Base-by-base conservation (phyloP, 805 yeast species). In the Barnettozyma vustinii region DNA sequence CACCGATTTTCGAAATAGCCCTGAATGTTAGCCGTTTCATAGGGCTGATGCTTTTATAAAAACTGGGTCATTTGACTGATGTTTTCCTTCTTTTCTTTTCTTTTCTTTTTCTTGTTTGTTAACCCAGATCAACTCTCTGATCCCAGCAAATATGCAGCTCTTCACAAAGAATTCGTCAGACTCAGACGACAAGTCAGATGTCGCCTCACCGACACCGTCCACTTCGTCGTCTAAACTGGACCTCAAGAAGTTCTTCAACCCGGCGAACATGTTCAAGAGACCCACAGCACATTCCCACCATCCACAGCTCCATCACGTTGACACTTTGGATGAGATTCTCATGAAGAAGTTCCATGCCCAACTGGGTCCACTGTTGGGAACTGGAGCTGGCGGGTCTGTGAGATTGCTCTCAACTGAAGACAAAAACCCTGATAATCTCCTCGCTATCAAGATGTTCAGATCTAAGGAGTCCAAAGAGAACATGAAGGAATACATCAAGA, bases 381-480 rank as follows among this genome's bases (percentile, higher is more conserved):
- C 89, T 1, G 96, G 96, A 49, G 96, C 94, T 12, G 96, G 95
- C 44, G 96, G 96, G 7, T 79, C 90, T 1, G 96, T 87, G n/a
- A 74, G 86, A 56, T 69, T 86, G 41, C 74, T 87, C 21, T 76
- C 76, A 9, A 76, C 92, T 58, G 83, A 85, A 40, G 68, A 79
- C 37, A 92, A 21, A 27, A 19, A 37, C 9, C 41, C 18, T 2
- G 19, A 80, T 57, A 77, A 77, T 35, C 79, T 86, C 0, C 86
- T 87, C 70, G 96, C 96, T 1, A 94, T 87, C 16, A 87, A 87
- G 61, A 92, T 87, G 65, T 87, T 87, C 60, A 76, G 92, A 58
- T 79, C 87, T 13, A 75, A 86, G 53, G 75, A 84, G 61, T 77
- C 83, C 37, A 83, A 79, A 60, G 96, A 87, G 62, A 67, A 80